Conservation (phyloP, 2,329 filamentous ascomycete species). For the Blastomyces silverae region DNA sequence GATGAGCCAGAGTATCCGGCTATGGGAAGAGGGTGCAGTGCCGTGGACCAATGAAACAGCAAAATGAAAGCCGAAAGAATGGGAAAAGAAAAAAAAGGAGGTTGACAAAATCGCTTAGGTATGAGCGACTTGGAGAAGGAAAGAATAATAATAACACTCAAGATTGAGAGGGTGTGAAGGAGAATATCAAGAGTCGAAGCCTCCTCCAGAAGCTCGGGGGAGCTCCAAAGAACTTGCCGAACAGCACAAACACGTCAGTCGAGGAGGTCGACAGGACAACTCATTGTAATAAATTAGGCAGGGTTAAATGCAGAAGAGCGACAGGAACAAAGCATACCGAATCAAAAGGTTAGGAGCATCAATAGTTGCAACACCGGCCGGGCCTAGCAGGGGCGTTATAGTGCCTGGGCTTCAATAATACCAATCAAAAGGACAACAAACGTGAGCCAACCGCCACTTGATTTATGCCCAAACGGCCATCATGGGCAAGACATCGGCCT, state of each 20-base stretch:
- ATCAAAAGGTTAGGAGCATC: not conserved
- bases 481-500: not conserved
- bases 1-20: not conserved
- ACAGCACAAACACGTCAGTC: slow-evolving; percentile 8
- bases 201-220: not conserved
- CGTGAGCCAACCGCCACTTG: not conserved
- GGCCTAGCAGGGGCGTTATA: not conserved
- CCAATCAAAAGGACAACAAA: not conserved
- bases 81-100: not conserved
- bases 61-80: not conserved
- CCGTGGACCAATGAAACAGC: slow-evolving; percentile 4
- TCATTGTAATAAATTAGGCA: not conserved
- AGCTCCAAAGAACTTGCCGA: slow-evolving; percentile 1
- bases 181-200: slow-evolving; percentile 13
- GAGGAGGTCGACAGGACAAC: not conserved
- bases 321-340: slow-evolving; percentile 10
- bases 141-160: not conserved
- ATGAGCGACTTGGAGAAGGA: not conserved
- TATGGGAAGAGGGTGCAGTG: not conserved
- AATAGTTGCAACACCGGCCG: not conserved
- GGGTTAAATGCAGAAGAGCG: not conserved
- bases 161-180: slow-evolving; percentile 12
- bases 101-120: not conserved
- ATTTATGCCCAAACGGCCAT: not conserved
- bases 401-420: not conserved